These are phyloP conservation scores for Macrocybe gigantea DNA, from an alignment of 768 basidiomycete species.

Conservation along the genomic window DNA sequence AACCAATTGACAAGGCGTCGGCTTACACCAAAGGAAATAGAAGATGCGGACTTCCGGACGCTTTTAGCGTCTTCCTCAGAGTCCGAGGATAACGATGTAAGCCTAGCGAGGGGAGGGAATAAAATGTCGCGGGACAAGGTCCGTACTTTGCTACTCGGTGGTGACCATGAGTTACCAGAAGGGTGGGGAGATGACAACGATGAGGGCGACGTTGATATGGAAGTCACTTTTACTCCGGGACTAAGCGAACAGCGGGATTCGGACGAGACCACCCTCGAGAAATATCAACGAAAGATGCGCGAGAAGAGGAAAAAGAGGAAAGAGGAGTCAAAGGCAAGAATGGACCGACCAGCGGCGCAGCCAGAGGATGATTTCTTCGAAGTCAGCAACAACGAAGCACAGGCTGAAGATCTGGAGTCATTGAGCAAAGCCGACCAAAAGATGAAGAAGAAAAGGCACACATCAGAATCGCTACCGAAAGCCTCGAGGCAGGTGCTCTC, in stretches of 20 bases:
- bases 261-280: constrained; percentile 81
- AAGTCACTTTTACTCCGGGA: constrained; percentile 92
- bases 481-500: constrained; percentile 29
- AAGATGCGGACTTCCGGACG: constrained; percentile 84
- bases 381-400: constrained; percentile 34
- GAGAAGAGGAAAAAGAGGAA: constrained; percentile 85
- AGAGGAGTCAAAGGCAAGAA: constrained; percentile 43
- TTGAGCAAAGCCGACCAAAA: not conserved
- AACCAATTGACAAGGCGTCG: constrained; percentile 71
- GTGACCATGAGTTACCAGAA: constrained; percentile 69
- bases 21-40: constrained; percentile 80
- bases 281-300: constrained; percentile 83
- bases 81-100: constrained; percentile 32
- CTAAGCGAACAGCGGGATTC: constrained; percentile 49
- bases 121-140: constrained; percentile 58
- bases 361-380: constrained; percentile 79
- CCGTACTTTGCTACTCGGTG: constrained; percentile 69
- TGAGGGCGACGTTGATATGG: constrained; percentile 71
- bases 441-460: constrained; percentile 10
- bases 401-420: constrained; percentile 5
- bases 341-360: constrained; percentile 16
- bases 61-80: constrained; percentile 70
- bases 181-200: constrained; percentile 63
- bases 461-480: constrained; percentile 11
- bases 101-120: constrained; percentile 24